These are phyloP conservation scores for Thoreauomyces humboldtii DNA, from an alignment of 192 early-diverging fungal genomes.

Conservation along the genomic window DNA sequence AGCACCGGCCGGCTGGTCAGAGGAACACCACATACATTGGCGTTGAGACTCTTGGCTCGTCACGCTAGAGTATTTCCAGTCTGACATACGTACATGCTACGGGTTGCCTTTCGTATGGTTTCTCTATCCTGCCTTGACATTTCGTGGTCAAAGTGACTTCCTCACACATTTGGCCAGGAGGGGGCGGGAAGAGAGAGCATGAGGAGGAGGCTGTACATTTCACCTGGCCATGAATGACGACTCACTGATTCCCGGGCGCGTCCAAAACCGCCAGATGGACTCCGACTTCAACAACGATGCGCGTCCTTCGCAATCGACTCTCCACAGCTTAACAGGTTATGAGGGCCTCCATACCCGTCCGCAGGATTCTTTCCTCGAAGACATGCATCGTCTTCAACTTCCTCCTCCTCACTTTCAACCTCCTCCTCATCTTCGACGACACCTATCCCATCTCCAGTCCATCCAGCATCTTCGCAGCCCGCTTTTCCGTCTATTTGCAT, in stretches of 20 bases:
- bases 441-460: slow-evolving; percentile 2
- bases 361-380: not conserved
- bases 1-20: not conserved
- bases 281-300: no score
- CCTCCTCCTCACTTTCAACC: not conserved
- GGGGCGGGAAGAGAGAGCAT: no score
- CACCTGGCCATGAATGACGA: no score
- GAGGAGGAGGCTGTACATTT: no score
- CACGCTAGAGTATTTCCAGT: not conserved
- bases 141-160: no score
- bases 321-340: no score
- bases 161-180: no score
- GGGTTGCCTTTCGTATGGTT: slow-evolving; percentile 26
- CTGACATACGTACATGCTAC: slow-evolving; percentile 22
- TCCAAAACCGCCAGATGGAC: no score
- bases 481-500: not conserved
- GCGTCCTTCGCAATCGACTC: no score
- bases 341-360: no score
- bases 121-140: slow-evolving; percentile 15
- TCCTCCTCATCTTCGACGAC: not conserved
- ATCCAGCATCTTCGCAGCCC: not conserved
- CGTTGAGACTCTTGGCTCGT: not conserved
- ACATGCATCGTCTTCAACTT: not conserved
- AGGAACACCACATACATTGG: not conserved
- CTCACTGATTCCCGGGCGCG: no score